These are phyloP conservation scores for Phytophthora multivora DNA, from an alignment of 352 stramenopile genomes.

Conservation along the genomic window DNA sequence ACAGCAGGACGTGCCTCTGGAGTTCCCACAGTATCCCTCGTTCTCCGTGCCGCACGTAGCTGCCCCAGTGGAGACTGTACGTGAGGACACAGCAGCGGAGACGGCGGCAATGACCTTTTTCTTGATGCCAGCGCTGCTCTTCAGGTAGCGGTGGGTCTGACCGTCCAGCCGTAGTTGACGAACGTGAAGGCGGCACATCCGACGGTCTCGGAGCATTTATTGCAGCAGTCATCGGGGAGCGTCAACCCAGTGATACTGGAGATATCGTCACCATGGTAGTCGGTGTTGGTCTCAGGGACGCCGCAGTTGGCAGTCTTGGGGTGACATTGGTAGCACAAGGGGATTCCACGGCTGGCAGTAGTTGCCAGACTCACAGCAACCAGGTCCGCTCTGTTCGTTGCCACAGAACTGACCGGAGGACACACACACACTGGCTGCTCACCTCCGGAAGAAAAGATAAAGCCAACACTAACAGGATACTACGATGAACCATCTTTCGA, in stretches of 20 bases:
- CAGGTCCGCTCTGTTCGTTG: neutral
- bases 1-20: constrained; percentile 17
- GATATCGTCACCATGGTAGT: no score
- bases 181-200: constrained; percentile 47
- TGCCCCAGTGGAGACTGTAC: no score
- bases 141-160: constrained; percentile 36
- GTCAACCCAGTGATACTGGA: constrained; percentile 9
- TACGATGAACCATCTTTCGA: neutral
- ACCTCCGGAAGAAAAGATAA: neutral
- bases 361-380: constrained; percentile 22
- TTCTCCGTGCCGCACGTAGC: no score
- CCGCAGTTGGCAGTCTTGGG: constrained; percentile 30
- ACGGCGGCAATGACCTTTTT: constrained; percentile 17
- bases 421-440: neutral
- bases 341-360: constrained; percentile 53
- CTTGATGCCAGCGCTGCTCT: constrained; percentile 12
- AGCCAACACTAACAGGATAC: neutral
- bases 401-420: neutral
- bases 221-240: constrained; percentile 32
- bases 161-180: constrained; percentile 40
- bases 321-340: constrained; percentile 48
- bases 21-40: no score
- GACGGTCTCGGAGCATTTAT: constrained; percentile 21
- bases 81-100: no score
- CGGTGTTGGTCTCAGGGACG: constrained; percentile 8